These are phyloP conservation scores for Stenocarpella maydis DNA, from an alignment of 2,329 filamentous ascomycete species.

Conservation along the genomic window DNA sequence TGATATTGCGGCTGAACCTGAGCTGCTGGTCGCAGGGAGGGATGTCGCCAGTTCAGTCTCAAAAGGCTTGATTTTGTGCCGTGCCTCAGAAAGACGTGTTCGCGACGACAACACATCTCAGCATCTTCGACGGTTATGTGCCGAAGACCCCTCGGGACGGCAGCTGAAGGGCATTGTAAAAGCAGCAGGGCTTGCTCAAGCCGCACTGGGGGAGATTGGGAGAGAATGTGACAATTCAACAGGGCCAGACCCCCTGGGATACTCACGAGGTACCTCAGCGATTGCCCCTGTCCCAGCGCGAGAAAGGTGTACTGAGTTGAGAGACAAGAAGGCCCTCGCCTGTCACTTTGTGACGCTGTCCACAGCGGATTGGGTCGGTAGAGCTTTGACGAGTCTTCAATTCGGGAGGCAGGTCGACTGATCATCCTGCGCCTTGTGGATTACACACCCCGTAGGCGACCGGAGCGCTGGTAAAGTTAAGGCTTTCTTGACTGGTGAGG, in stretches of 20 bases:
- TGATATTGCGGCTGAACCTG: background rate
- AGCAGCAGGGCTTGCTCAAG: slow-evolving; percentile 1
- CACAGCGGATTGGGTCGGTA: background rate
- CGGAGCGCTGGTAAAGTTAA: slow-evolving; percentile 30
- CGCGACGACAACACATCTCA: background rate
- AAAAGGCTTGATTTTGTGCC: background rate
- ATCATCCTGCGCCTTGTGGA: slow-evolving; percentile 15
- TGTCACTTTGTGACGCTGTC: background rate
- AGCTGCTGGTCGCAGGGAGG: background rate
- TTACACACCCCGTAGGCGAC: slow-evolving; percentile 11
- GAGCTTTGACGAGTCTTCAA: slow-evolving; percentile 8
- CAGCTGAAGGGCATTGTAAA: background rate
- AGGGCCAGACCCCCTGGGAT: slow-evolving; percentile 19
- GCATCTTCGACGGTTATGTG: background rate
- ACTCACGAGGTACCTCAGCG: slow-evolving; percentile 19
- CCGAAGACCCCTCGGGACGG: background rate
- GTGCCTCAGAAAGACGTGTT: background rate
- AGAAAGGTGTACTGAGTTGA: background rate
- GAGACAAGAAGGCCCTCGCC: background rate
- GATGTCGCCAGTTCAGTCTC: background rate
- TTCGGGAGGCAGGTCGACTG: slow-evolving; percentile 18
- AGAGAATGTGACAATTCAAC: slow-evolving; percentile 3
- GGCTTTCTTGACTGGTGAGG: slow-evolving; percentile 30
- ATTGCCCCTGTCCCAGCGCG: slow-evolving; percentile 6
- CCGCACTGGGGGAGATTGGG: slow-evolving; percentile 13